Evolutionary conservation across 148 eudicot species (phyloP).

Genomic region (Camellia japonica): DNA sequence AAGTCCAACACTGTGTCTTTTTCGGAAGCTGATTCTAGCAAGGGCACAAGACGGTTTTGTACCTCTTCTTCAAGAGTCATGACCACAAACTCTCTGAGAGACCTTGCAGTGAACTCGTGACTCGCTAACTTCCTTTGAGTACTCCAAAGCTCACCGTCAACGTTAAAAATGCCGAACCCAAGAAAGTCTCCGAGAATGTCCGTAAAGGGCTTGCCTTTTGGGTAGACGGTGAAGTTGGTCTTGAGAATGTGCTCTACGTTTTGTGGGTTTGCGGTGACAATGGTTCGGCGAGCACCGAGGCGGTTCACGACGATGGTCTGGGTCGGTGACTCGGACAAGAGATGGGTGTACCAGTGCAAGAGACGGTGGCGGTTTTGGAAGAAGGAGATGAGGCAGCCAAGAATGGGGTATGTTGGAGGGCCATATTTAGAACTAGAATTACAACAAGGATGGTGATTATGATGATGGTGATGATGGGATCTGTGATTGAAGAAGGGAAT

Average conservation of each 20-base stretch:
- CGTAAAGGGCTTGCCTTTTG: constrained; percentile 62
- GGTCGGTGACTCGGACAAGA: constrained; percentile 40
- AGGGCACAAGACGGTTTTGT: constrained; percentile 45
- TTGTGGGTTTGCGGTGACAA: constrained; percentile 63
- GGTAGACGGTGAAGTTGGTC: constrained; percentile 55
- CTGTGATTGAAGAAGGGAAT: background rate
- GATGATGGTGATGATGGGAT: background rate
- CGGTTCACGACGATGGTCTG: constrained; percentile 52
- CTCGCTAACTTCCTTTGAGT: constrained; percentile 71
- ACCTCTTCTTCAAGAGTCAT: constrained; percentile 55
- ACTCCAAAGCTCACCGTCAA: constrained; percentile 72
- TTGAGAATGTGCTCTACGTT: constrained; percentile 77
- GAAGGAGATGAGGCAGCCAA: constrained; percentile 57
- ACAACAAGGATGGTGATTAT: too few species aligned
- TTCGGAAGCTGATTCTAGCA: constrained; percentile 42
- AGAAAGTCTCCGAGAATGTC: constrained; percentile 64
- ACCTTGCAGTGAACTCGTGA: constrained; percentile 66
- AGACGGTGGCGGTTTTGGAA: constrained; percentile 45
- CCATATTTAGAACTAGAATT: background rate
- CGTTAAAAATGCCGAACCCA: constrained; percentile 70
- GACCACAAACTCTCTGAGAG: constrained; percentile 58
- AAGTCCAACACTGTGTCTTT: constrained; percentile 46
- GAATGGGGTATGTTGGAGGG: constrained; percentile 43
- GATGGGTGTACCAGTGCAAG: constrained; percentile 67
- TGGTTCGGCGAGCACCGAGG: constrained; percentile 40